Base-by-base conservation (phyloP, 164 flowering plant genomes). In the Macadamia integrifolia region DNA sequence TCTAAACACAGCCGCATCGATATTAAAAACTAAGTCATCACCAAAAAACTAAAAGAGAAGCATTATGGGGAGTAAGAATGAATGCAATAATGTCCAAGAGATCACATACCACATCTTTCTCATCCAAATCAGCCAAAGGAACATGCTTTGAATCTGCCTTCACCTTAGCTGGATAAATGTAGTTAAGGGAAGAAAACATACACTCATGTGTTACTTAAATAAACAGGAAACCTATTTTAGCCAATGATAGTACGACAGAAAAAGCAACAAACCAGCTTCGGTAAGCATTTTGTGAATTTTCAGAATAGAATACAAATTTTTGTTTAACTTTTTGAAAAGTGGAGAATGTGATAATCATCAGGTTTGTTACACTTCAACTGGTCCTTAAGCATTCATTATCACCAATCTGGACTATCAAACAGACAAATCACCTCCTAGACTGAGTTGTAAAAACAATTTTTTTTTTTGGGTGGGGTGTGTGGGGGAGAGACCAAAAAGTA, bases 81-180 rank as follows among this genome's bases (percentile, higher is more conserved):
- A 1, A 58, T 6, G 32, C 17, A 0, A 55, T 29, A 42, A 4
- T 30, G 23, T 63, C 53, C 42, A 18, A 30, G 11, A 14, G 62
- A 62, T 42, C 28, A 64, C 76, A 11, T 79, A 83, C 86, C 80
- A 58, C 67, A 53, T 72, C 69, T 64, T 77, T 65, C 50, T 75
- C 75, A 29, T 60, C 63, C 62, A 68, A 43, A 60, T 55, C 64
- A 15, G 62, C 18, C 4, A 48, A 56, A 49, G 75, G 28, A 10
- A 76, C 77, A 7, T 77, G 57, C 62, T 75, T 70, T 65, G 60
- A 10, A 52, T 62, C 76, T 50, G 68, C 9, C 23, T 62, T 53
- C 46, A 50, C 23, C 30, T 29, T 56, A 55, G 74, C 85, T 78
- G 71, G 42, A 61, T 30, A 48, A 62, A 66, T 12, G 65, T 18